phyloP scores from a whole-genome alignment of 805 yeast genomes.

The Tetrapisispora taiwanensis region DNA sequence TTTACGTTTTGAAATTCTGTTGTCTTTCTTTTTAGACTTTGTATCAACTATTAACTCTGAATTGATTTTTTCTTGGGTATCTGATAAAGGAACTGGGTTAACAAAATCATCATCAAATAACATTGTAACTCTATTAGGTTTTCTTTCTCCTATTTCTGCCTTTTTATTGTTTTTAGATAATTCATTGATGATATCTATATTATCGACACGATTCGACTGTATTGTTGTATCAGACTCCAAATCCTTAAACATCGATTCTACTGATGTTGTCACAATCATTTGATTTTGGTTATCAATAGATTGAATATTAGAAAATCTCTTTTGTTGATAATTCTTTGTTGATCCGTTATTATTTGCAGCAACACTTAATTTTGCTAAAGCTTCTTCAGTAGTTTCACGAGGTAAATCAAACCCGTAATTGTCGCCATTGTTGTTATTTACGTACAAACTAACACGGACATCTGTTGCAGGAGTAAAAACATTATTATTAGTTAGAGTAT shows the following conservation, averaged over 20 bases:
- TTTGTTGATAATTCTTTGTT: constrained; percentile 10
- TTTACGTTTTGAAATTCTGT: not conserved
- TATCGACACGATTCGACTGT: not conserved
- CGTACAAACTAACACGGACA: constrained; percentile 27
- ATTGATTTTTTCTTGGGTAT: not conserved
- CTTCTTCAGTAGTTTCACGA: constrained; percentile 28
- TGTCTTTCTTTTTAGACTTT: too few species aligned
- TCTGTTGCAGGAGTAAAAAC: constrained; percentile 24
- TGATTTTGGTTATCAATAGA: constrained; percentile 5
- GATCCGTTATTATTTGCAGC: constrained; percentile 18
- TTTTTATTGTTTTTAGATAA: not conserved
- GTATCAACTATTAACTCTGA: not conserved
- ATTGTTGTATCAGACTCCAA: constrained; percentile 18
- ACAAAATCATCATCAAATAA: constrained; percentile 21
- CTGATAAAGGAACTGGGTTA: not conserved
- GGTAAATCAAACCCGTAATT: constrained; percentile 10
- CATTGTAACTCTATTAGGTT: constrained; percentile 23
- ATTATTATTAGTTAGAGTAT: constrained; percentile 23
- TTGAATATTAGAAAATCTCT: constrained; percentile 17
- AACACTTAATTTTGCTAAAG: constrained; percentile 24
- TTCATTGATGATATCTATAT: not conserved
- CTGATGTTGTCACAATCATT: constrained; percentile 14
- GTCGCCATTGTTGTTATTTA: constrained; percentile 12
- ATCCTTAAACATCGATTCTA: constrained; percentile 26
- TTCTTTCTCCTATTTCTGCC: not conserved